Percentiles rank a stretch among this genome's conserved stretches.
These are phyloP conservation scores for Cercophora sp. DNA, from an alignment of 495 filamentous ascomycete species.

Conservation along the genomic window DNA sequence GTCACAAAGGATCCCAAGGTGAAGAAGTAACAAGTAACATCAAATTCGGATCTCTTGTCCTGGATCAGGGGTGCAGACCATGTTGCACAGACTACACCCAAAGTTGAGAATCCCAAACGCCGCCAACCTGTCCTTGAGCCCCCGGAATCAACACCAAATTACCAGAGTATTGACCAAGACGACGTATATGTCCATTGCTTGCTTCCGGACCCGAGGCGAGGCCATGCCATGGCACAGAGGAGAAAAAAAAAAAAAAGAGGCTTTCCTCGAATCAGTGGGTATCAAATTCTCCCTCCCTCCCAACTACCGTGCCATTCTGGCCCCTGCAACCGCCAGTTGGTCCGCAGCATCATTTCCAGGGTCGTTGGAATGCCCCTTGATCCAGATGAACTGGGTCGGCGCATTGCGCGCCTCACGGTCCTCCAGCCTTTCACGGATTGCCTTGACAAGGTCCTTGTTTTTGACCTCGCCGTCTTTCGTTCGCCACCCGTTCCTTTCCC, in stretches of 20 bases:
- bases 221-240: too few species aligned
- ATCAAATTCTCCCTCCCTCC: neutral
- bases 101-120: neutral
- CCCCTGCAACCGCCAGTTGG: conserved; percentile 63
- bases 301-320: conserved; percentile 14
- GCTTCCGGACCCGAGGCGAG: too few species aligned
- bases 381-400: conserved; percentile 73
- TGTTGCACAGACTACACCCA: too few species aligned
- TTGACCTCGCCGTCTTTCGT: conserved; percentile 66
- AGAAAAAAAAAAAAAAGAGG: too few species aligned
- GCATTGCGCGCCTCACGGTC: conserved; percentile 58
- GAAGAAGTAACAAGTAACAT: too few species aligned
- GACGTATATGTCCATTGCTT: too few species aligned
- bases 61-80: conserved; percentile 5
- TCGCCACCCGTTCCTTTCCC: conserved; percentile 77
- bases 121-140: neutral
- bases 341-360: conserved; percentile 79
- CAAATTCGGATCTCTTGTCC: too few species aligned
- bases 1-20: too few species aligned
- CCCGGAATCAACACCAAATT: neutral
- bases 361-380: conserved; percentile 73
- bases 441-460: conserved; percentile 79
- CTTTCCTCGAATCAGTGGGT: too few species aligned
- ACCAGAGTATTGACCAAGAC: too few species aligned
- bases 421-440: conserved; percentile 67